phyloP scores from a whole-genome alignment of 257 asterid genomes.

The Fraxinus quadrangulata region DNA sequence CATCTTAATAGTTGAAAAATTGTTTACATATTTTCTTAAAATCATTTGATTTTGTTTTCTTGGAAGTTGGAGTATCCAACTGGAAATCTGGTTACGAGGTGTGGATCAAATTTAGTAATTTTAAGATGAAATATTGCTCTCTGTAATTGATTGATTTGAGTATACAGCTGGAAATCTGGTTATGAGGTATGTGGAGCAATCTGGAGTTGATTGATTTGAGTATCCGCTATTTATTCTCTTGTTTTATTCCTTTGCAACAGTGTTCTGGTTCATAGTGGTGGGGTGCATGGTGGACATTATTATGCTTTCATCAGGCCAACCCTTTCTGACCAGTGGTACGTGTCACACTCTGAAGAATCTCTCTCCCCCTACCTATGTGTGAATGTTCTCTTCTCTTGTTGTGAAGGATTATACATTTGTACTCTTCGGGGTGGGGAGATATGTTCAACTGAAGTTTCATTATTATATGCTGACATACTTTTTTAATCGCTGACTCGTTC shows the following conservation, averaged over 20 bases:
- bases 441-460: background rate
- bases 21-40: background rate
- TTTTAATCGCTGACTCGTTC: background rate
- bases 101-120: background rate
- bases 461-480: background rate
- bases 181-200: background rate
- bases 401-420: background rate
- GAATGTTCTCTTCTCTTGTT: background rate
- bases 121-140: background rate
- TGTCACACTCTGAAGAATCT: background rate
- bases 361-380: background rate
- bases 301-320: conserved; percentile 68
- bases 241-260: conserved; percentile 30
- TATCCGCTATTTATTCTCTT: background rate
- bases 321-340: conserved; percentile 56
- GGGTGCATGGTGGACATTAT: conserved; percentile 66
- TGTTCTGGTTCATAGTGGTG: conserved; percentile 66
- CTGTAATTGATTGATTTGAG: background rate
- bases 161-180: background rate
- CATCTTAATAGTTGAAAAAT: background rate
- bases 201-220: background rate
- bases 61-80: background rate
- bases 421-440: background rate
- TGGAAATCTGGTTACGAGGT: background rate
- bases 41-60: background rate